These are phyloP conservation scores for Inosperma sp. DNA, from an alignment of 768 basidiomycete genomes.

Conservation along the genomic window DNA sequence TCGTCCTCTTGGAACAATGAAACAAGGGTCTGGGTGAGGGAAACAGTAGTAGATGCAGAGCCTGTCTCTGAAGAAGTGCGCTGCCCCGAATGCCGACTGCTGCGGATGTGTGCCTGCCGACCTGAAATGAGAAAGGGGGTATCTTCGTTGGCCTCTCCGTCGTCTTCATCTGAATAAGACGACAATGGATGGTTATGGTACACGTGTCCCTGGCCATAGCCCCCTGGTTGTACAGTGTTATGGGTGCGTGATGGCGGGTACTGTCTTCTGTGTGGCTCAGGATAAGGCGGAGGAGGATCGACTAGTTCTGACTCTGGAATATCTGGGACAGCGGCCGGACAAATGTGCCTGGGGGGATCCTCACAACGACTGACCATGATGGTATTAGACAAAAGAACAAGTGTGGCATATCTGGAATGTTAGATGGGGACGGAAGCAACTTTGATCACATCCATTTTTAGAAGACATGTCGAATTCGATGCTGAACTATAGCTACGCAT, in stretches of 20 bases:
- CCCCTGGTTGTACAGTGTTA: slow-evolving; percentile 14
- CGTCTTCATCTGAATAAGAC: slow-evolving; percentile 26
- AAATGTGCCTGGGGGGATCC: not conserved
- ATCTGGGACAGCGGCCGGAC: not conserved
- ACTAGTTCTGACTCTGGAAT: slow-evolving; percentile 15
- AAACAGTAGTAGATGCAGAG: slow-evolving; percentile 52
- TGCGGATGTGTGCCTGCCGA: slow-evolving; percentile 10
- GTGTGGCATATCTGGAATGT: too few relatives aligned
- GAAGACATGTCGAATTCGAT: too few relatives aligned
- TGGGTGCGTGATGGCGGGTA: slow-evolving; percentile 3
- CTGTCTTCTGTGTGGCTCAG: slow-evolving; percentile 19
- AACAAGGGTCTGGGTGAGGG: slow-evolving; percentile 62
- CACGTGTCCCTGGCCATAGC: not conserved
- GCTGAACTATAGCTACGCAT: too few relatives aligned
- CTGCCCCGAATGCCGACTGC: slow-evolving; percentile 29
- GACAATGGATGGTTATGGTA: slow-evolving; percentile 13
- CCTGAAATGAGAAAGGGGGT: slow-evolving; percentile 43
- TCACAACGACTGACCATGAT: slow-evolving; percentile 1
- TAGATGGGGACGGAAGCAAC: too few relatives aligned
- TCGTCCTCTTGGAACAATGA: slow-evolving; percentile 61
- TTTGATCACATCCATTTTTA: too few relatives aligned
- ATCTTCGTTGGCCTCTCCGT: slow-evolving; percentile 38
- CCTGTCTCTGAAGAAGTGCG: slow-evolving; percentile 59
- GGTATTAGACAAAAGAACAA: not conserved
- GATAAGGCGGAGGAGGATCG: slow-evolving; percentile 75